Base-by-base conservation (phyloP, 1,139 yeast genomes). In the Saccharomycopsis hybrid region DNA sequence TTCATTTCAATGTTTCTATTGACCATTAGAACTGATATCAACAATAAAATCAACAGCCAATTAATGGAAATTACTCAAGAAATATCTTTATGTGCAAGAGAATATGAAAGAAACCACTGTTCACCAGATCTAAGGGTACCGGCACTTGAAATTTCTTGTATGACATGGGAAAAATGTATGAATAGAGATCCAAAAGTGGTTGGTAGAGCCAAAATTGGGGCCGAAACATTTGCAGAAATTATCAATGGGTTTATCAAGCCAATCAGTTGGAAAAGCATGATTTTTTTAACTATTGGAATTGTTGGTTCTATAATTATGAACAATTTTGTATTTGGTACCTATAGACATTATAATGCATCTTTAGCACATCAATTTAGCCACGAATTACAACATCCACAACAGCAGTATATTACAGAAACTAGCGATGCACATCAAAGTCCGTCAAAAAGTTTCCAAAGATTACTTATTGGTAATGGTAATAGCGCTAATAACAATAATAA, bases 121-220 rank as follows among this genome's bases (percentile, higher is more conserved):
- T 69, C 76, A 7, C 78, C 77, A 1, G 70, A 68, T 8, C 62
- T 62, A 35, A 64, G 83, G 30, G 82, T 78, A 0, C 96, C 96
- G 1, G 92, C 89, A 0, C 65, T 89, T 31, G 89, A 85, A 57
- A 65, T 68, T n/a, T 73, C 78, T 24, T 92, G 98, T 64, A 70
- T 75, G 33, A 70, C 71, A 41, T 87, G 96, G 95, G 83, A 79
- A 55, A 76, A 74, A 55, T 92, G 98, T 65, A 89, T 86, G 95
- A 79, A 82, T 58, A 73, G 88, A 54, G 95, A 90, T 59, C 96
- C 96, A 11, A 77, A 78, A 41, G 70, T 78, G 5, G 78, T 89
- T n/a, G 94, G 92, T 3, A 75, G 79, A 44, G 86, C 94, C 2
- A 74, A 78, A 57, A 77, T 89, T 32, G 78, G 89, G 0, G 95